Evolutionary conservation across 2,329 filamentous ascomycete genomes (phyloP), one percentile per base, ranked within the genome.

Genomic region (Biscogniauxia mediterranea): DNA sequence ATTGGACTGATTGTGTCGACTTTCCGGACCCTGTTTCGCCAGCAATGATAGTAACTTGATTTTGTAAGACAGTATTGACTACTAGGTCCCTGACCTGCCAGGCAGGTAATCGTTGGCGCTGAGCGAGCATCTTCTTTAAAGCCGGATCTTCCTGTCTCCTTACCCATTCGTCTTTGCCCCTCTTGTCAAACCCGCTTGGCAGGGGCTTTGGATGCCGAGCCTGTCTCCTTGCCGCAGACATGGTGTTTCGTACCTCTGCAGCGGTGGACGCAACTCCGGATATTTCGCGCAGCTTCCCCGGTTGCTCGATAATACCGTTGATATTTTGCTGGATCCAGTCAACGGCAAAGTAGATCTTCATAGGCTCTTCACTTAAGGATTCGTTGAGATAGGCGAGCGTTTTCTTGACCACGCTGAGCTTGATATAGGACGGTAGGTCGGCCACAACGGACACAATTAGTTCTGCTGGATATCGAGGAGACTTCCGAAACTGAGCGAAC

Each of bases 11-110:
- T 75, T 99, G 95, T 0, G 95, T 98, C 55, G 92, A 97, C 77
- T 99, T 99, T 72, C 95, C 95, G 19, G 92, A 97, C 57, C 95
- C 95, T 3, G 95, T 99, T 77, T 98, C 95, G 68, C 95, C 95
- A 52, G 93, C 96, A 69, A 99, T 95, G 70, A 99, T 97, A 0
- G 92, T 97, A 56, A 99, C 93, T 75, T 97, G 89, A 70, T 94
- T 87, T 4, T 83, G 79, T 51, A 83, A 83, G 55, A 99, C 91
- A 0, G 91, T 90, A 20, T 84, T 75, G 9, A 98, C 86, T 28
- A 99, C 91, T 1, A 83, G 81, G 20, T 94, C 88, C 68, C 86
- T 88, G 69, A 95, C 86, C 62, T 86, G 85, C 95, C 95, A 99
- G 1, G 95, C 95, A 2, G 95, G 95, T 2, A 99, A 79, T 54